These are phyloP conservation scores for Zygoascus meyerae DNA, from an alignment of 1,139 yeast genomes.

Conservation along the genomic window DNA sequence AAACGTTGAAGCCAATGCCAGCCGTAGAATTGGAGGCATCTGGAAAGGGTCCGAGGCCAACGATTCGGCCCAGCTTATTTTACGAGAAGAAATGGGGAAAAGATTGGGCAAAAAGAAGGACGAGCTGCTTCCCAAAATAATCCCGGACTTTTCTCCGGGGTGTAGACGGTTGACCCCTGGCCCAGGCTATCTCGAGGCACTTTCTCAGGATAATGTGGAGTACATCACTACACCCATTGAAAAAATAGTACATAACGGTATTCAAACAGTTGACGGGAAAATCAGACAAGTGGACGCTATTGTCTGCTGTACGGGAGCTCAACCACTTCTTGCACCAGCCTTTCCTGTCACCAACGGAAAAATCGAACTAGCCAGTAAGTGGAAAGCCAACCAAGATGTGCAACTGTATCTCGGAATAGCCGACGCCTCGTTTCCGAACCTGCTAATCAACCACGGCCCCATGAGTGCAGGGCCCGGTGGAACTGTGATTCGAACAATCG, in stretches of 20 bases:
- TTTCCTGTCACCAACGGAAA: conserved; percentile 21
- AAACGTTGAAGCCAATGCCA: conserved; percentile 12
- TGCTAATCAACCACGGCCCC: conserved; percentile 21
- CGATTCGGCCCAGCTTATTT: conserved; percentile 8
- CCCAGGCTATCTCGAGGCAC: conserved; percentile 25
- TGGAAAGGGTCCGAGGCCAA: conserved; percentile 15
- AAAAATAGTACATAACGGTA: conserved; percentile 19
- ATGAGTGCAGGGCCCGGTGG: conserved; percentile 21
- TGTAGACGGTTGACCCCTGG: conserved; percentile 22
- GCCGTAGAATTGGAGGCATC: conserved; percentile 13
- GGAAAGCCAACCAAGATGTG: conserved; percentile 10
- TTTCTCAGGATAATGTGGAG: conserved; percentile 24
- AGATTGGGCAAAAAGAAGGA: conserved; percentile 15
- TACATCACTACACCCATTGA: conserved; percentile 16
- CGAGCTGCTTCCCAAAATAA: conserved; percentile 15
- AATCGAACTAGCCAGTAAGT: conserved; percentile 16
- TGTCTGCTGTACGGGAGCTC: conserved; percentile 25
- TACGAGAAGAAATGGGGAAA: conserved; percentile 13
- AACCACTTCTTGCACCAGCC: conserved; percentile 21
- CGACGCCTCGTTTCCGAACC: conserved; percentile 26
- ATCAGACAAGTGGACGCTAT: conserved; percentile 23
- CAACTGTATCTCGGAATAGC: conserved; percentile 23
- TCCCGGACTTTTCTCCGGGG: conserved; percentile 19
- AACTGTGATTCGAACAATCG: conserved; percentile 21
- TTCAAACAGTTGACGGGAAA: conserved; percentile 19